These are phyloP conservation scores for Hortaea sp. DNA, from an alignment of 2,329 filamentous ascomycete species.

Conservation along the genomic window DNA sequence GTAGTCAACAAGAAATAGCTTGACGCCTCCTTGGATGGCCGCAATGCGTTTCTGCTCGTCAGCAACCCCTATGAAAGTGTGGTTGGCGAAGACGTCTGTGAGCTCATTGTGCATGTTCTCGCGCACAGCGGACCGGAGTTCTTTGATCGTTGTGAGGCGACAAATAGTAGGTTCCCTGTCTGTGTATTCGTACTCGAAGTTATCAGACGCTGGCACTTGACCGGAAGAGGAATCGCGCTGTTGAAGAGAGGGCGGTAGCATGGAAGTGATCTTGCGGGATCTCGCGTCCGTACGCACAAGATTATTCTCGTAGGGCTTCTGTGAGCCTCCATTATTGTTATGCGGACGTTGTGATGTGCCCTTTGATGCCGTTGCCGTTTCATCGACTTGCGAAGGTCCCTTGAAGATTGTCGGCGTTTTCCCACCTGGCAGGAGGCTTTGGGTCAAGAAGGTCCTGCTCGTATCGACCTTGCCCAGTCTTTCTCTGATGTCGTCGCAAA, in stretches of 20 bases:
- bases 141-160: slow-evolving; percentile 73
- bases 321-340: slow-evolving; percentile 13
- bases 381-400: slow-evolving; percentile 24
- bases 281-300: slow-evolving; percentile 83
- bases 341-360: slow-evolving; percentile 22
- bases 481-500: slow-evolving; percentile 70
- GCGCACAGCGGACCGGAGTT: slow-evolving; percentile 70
- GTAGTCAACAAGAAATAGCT: slow-evolving; percentile 87
- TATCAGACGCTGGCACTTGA: slow-evolving; percentile 29
- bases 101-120: slow-evolving; percentile 74
- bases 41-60: slow-evolving; percentile 77
- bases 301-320: slow-evolving; percentile 69
- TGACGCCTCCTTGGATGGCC: slow-evolving; percentile 88
- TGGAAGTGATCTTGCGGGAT: slow-evolving; percentile 88
- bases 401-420: slow-evolving; percentile 37
- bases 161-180: slow-evolving; percentile 62
- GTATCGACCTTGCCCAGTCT: slow-evolving; percentile 81
- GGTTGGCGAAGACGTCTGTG: slow-evolving; percentile 75
- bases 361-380: slow-evolving; percentile 16
- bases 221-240: slow-evolving; percentile 31
- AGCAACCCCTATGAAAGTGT: slow-evolving; percentile 89
- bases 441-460: slow-evolving; percentile 87
- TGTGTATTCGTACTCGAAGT: slow-evolving; percentile 59
- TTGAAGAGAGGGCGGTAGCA: slow-evolving; percentile 57
- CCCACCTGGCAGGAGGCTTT: slow-evolving; percentile 69